A percentile compares a stretch with the other conserved stretches of the same genome.
phyloP scores from a whole-genome alignment of 2,329 filamentous ascomycete genomes.

The Xylaria multiplex region DNA sequence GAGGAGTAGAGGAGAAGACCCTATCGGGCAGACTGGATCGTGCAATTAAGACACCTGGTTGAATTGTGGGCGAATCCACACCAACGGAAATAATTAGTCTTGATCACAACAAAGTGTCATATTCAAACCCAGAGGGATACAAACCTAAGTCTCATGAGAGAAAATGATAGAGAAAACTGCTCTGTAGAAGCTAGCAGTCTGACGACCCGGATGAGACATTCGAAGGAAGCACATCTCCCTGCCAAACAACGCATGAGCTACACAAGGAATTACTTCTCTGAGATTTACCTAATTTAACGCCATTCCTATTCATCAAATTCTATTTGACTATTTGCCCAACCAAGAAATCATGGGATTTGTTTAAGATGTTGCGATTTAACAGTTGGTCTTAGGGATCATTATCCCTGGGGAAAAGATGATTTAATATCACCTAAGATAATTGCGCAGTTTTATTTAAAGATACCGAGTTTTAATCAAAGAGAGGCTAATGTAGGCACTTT shows the following conservation, averaged over 20 bases:
- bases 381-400: not conserved
- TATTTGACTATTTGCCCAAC: not conserved
- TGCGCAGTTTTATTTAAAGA: too few species aligned
- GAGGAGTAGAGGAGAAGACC: not conserved
- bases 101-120: not conserved
- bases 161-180: too few species aligned
- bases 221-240: not conserved
- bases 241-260: not conserved
- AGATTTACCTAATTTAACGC: too few species aligned
- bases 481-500: too few species aligned
- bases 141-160: not conserved
- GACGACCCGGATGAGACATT: not conserved
- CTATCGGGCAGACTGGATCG: conserved; percentile 4
- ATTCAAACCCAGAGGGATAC: not conserved
- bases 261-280: not conserved
- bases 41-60: not conserved
- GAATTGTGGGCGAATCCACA: not conserved
- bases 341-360: not conserved
- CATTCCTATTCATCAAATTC: not conserved
- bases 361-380: not conserved
- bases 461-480: too few species aligned
- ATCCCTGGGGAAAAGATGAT: not conserved
- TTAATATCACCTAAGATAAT: not conserved
- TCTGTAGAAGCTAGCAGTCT: not conserved
- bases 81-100: not conserved